These are phyloP conservation scores for Cryptosporidium sp. DNA, from an alignment of 169 alveolate species.

Conservation along the genomic window DNA sequence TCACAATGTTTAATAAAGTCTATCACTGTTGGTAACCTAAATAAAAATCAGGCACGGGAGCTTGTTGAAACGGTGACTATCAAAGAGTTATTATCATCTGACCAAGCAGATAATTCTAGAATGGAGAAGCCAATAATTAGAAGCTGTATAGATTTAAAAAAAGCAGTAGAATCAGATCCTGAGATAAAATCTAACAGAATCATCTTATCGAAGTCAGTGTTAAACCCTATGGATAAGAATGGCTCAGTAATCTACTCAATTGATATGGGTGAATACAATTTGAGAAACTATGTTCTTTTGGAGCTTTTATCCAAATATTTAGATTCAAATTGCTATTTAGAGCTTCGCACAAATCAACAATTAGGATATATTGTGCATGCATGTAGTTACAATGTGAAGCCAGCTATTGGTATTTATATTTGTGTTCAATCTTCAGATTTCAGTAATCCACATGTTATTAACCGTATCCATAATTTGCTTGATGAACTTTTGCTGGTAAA, in stretches of 20 bases:
- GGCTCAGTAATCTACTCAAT: conserved; percentile 6
- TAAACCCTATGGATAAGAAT: conserved; percentile 31
- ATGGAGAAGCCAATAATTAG: conserved; percentile 21
- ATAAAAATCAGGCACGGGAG: conserved; percentile 1
- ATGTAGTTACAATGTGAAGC: conserved; percentile 29
- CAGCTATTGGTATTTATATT: conserved; percentile 60
- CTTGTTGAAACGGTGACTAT: conserved; percentile 6
- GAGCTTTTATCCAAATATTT: conserved; percentile 13
- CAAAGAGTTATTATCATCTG: not conserved
- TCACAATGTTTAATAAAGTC: conserved; percentile 30
- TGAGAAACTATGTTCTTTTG: conserved; percentile 9
- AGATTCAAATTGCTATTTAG: conserved; percentile 29
- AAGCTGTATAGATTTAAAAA: conserved; percentile 13
- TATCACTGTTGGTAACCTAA: conserved; percentile 31
- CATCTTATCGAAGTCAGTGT: conserved; percentile 22
- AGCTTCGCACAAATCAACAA: conserved; percentile 58
- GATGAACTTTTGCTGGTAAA: conserved; percentile 17
- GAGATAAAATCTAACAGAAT: conserved; percentile 12
- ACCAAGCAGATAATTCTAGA: not conserved
- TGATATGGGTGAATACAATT: conserved; percentile 21
- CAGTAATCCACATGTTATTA: conserved; percentile 25
- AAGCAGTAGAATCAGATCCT: conserved; percentile 1
- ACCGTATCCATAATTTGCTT: conserved; percentile 15
- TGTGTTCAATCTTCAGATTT: conserved; percentile 57
- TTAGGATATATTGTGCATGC: conserved; percentile 42